Conservation (phyloP, 768 basidiomycete genomes). For the Suillus fuscotomentosus region DNA sequence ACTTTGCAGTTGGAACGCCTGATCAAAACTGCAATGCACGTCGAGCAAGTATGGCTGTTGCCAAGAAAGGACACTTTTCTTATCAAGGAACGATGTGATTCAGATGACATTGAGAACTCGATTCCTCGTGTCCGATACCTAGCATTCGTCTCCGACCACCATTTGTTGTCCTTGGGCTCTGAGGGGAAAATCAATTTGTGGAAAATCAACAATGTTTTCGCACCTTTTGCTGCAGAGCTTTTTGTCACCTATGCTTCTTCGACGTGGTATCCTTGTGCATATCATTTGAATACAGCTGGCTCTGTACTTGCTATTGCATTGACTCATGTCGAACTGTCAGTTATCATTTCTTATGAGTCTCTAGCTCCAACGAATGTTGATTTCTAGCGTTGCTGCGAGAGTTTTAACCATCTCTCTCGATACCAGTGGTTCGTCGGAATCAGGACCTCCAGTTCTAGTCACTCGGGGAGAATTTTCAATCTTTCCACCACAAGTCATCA, state of each 20-base stretch:
- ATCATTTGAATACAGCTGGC: not conserved
- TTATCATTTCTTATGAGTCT: not conserved
- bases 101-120: not conserved
- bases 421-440: not conserved
- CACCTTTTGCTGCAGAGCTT: not conserved
- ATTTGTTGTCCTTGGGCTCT: conserved; percentile 18
- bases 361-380: not conserved
- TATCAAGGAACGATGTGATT: not conserved
- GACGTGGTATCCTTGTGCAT: conserved; percentile 2
- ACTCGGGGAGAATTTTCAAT: conserved; percentile 17
- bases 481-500: conserved; percentile 21
- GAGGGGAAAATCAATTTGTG: conserved; percentile 15
- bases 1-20: conserved; percentile 12
- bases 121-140: conserved; percentile 2
- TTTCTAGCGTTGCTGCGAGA: conserved; percentile 1
- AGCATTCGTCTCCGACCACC: conserved; percentile 18
- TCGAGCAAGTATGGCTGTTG: conserved; percentile 18
- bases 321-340: conserved; percentile 13
- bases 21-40: conserved; percentile 11
- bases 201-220: conserved; percentile 7
- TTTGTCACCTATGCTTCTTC: conserved; percentile 1
- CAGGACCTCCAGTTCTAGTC: not conserved
- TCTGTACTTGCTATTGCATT: conserved; percentile 19
- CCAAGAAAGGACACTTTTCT: conserved; percentile 5
- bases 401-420: conserved; percentile 6